Evolutionary conservation across 768 basidiomycete species (phyloP), one percentile per base, ranked within the genome.

Genomic region (Neoboletus brunneissimus): DNA sequence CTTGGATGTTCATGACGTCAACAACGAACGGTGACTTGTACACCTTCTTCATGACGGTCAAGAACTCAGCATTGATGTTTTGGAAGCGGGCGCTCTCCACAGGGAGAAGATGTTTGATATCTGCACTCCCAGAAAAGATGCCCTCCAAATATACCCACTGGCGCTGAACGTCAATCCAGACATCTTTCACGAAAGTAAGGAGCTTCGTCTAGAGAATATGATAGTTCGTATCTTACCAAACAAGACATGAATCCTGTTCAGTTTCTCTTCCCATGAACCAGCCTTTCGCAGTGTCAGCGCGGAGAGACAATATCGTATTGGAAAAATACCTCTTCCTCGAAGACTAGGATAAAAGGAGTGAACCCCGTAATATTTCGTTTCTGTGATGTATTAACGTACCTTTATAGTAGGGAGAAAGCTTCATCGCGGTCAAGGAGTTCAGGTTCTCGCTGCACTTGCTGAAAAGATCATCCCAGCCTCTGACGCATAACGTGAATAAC

Each of bases 111-210:
- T 99, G 97, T 70, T 98, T 98, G 81, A 99, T 98, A 68, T 99
- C 97, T 25, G 95, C 97, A 64, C 94, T 98, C 34, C 96, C 95
- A n/a, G 96, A 93, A 75, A 99, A 99, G 64, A 99, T 99, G 42
- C 97, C 97, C 72, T 99, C 97, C 51, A 99, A 81, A 70, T 99
- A 99, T 1, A 99, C 97, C 97, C 97, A 99, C 77, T 99, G 97
- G 8, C 97, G 86, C 65, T 99, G 97, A 16, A 99, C 97, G 64
- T 99, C 97, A 63, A 99, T 97, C 97, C 97, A 99, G 37, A 98
- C 89, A 73, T 99, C 92, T 93, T 44, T 70, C 50, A 42, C 42
- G 31, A 45, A 40, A 42, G 38, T 53, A 40, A 60, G 56, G 29
- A 34, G 22, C n/a, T 40, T 37, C 11, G 5, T 43, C 25, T 10